Evolutionary conservation across 257 asterid genomes (phyloP), one percentile per base, ranked within the genome.

Genomic region (Solanum tarapatanum): DNA sequence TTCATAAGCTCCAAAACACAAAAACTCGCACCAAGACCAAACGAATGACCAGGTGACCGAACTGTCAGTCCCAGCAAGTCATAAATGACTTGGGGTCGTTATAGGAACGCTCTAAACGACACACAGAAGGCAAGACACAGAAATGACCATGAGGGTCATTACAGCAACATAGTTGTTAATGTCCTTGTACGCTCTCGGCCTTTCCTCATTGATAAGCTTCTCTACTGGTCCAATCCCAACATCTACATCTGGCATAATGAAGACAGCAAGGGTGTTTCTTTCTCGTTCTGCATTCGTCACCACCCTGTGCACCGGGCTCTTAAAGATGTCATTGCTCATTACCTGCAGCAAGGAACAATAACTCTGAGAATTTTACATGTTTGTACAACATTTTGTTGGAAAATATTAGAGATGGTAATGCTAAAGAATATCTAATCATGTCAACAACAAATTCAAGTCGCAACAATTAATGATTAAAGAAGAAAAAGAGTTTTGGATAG

Each of bases 301-400:
- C 14, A 90, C 98, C 88, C 93, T 92, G 82, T 95, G 98, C 84
- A 94, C 87, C 0, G 94, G 94, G 89, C 97, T 94, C 86, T 84
- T 93, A 85, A 87, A 89, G 12, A 92, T 87, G n/a, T 95, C 96
- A 66, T 94, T 95, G 89, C 93, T 93, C 91, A 95, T 87, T 88
- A 95, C 88, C 96, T 94, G 95, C 37, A 4, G 35, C 91, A 87
- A 30, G 64, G 37, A 26, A 43, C 37, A 43, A 79, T 23, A 43
- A 13, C 7, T 41, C 84, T 41, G 64, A 77, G 37, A 41, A 43
- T 2, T 41, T 41, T 14, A 41, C 36, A n/a, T 3, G 58, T 2
- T 32, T 39, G 83, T 37, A 75, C 83, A 75, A 76, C 55, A 76
- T 37, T 75, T 69, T 30, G 76, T 30, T 30, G 76, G n/a, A 7